Evolutionary conservation across 228 moss, liverwort and hornwort species (phyloP), one percentile per base, ranked within the genome.

Genomic region (Sphagnum magellanicum): DNA sequence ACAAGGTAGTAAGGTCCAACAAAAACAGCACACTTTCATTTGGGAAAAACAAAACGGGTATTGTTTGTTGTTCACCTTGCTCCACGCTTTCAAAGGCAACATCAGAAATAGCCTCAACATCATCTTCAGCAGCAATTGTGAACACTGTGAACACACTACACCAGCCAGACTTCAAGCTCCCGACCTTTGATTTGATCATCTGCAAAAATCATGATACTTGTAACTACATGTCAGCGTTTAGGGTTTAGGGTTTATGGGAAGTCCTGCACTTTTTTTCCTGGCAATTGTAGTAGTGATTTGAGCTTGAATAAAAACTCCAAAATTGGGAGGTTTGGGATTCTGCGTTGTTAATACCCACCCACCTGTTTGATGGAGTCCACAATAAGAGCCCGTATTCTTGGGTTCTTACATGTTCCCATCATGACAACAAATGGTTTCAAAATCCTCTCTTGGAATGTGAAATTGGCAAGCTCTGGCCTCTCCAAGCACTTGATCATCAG

Each of bases 351-450:
- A 2, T 32, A 32, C 32, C 2, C 32, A 13, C 51, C 11, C 74
- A 84, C 84, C 84, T 84, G 86, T 67, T 82, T 77, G 69, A 86
- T 86, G 71, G 82, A 86, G 67, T 86, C 86, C 50, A 86, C 86
- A 64, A 86, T 86, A 61, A 86, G 86, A 61, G 86, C 82, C 15
- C 86, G 79, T 60, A 86, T 82, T 14, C 74, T 76, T 15, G 75
- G 74, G 67, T 74, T 86, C 75, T 75, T 79, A 71, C 77, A 82
- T 67, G 63, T 86, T 58, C 86, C 76, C 66, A 86, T 79, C 62
- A 86, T 82, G 58, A 86, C 82, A 48, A 86, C 86, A 75, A 86
- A 86, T 10, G 86, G 86, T 71, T 86, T 86, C 73, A 86, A 49
- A 67, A 86, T 86, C 64, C 82, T 82, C 64, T 86, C 82, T 51